A percentile compares a stretch with the other conserved stretches of the same genome.
Conservation (phyloP, 208 protist genomes). For the Leishmania amazonensis region DNA sequence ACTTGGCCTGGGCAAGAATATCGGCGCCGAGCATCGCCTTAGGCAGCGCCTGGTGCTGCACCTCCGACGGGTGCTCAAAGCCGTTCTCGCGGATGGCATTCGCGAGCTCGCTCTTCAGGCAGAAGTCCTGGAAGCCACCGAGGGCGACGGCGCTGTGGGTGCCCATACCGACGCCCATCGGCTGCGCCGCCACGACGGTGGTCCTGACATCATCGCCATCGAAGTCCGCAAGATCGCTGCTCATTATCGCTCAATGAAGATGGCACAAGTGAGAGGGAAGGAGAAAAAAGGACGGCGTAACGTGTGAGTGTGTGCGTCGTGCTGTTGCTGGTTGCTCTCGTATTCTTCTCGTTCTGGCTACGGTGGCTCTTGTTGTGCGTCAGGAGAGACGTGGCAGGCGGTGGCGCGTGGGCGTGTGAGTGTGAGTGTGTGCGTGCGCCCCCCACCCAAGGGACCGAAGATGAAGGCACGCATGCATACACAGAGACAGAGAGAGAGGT, state of each 20-base stretch:
- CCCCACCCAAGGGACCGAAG: not conserved
- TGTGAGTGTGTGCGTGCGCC: not conserved
- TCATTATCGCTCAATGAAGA: constrained; percentile 38
- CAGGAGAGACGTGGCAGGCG: not conserved
- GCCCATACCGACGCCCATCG: constrained; percentile 78
- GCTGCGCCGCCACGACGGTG: constrained; percentile 67
- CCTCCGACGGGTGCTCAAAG: constrained; percentile 94
- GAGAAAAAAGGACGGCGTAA: not conserved
- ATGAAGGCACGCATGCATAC: not conserved
- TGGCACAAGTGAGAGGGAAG: not conserved
- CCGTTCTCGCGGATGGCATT: constrained; percentile 96
- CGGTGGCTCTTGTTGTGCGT: not conserved
- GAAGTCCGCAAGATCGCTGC: constrained; percentile 88
- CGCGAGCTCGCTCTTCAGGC: constrained; percentile 98
- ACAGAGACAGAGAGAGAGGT: not conserved
- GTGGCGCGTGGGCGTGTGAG: not conserved
- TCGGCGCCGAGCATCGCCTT: constrained; percentile 98
- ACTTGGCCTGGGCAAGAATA: constrained; percentile 99
- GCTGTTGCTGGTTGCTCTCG: not conserved
- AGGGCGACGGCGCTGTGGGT: constrained; percentile 92
- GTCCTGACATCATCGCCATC: constrained; percentile 89
- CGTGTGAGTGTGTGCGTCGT: not conserved
- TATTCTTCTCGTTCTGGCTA: not conserved
- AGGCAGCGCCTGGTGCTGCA: constrained; percentile 99
- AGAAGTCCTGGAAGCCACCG: constrained; percentile 98